Percentiles rank a stretch among this genome's conserved stretches.
phyloP scores from a whole-genome alignment of 345 rosid genomes.

The Cardamine resedifolia region DNA sequence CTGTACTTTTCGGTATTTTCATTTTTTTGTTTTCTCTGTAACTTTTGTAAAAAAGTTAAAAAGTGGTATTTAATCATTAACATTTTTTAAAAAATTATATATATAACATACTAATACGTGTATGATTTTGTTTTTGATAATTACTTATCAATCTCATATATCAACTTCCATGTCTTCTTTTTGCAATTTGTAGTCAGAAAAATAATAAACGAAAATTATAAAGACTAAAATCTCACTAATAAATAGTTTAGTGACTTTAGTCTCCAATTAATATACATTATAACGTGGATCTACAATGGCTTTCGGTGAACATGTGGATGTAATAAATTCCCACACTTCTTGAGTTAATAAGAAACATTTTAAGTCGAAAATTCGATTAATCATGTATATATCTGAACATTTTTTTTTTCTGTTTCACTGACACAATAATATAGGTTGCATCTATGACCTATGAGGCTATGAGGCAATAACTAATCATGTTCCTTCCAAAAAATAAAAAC shows the following conservation, averaged over 20 bases:
- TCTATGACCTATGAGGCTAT: no score
- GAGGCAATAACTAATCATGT: background rate
- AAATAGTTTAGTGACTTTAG: background rate
- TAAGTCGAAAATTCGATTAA: background rate
- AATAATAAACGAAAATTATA: background rate
- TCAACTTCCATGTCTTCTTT: slow-evolving; percentile 21
- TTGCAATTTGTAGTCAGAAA: background rate
- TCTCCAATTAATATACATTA: background rate
- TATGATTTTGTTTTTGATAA: slow-evolving; percentile 26
- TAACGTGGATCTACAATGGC: slow-evolving; percentile 32
- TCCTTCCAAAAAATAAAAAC: background rate
- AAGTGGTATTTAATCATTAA: no score
- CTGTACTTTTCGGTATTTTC: no score
- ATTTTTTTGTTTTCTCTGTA: no score
- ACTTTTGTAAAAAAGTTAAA: no score
- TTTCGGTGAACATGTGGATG: slow-evolving; percentile 29
- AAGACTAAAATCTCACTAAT: background rate
- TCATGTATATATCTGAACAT: slow-evolving; percentile 6
- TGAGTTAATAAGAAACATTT: background rate
- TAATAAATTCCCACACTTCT: slow-evolving; percentile 26
- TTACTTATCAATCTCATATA: slow-evolving; percentile 26
- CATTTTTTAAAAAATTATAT: no score
- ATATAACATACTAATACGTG: slow-evolving; percentile 26
- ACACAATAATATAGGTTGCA: slow-evolving; percentile 18
- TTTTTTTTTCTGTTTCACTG: background rate